These are phyloP conservation scores for Podochytrium sp. DNA, from an alignment of 192 early-diverging fungal species.

Conservation along the genomic window DNA sequence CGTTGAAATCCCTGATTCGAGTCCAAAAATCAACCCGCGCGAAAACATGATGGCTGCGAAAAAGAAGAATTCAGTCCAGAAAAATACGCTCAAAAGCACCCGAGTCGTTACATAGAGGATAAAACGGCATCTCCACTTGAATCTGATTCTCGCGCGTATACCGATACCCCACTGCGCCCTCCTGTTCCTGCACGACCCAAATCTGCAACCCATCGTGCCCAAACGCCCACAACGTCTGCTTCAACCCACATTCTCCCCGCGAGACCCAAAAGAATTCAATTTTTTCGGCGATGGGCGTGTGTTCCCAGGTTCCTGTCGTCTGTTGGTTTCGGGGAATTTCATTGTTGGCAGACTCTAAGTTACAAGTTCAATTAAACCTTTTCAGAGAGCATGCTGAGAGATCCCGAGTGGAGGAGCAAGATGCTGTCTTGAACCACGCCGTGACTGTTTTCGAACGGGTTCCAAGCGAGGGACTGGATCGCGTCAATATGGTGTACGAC, in stretches of 20 bases:
- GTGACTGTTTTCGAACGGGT: conserved; percentile 4
- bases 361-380: no score
- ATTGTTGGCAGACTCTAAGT: no score
- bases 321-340: not conserved
- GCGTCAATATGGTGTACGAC: conserved; percentile 51
- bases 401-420: conserved; percentile 68
- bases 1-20: conserved; percentile 68
- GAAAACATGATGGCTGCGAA: conserved; percentile 68
- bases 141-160: not conserved
- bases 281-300: conserved; percentile 57
- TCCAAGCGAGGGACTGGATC: conserved; percentile 58
- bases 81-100: not conserved
- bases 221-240: conserved; percentile 73
- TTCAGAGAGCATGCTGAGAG: conserved; percentile 58
- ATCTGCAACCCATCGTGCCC: conserved; percentile 70
- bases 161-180: not conserved
- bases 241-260: conserved; percentile 44
- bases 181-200: not conserved
- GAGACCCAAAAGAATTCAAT: conserved; percentile 81
- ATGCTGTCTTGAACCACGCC: conserved; percentile 51
- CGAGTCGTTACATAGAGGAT: conserved; percentile 75
- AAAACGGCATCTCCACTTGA: conserved; percentile 47
- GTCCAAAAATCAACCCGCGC: conserved; percentile 74
- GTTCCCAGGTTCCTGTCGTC: conserved; percentile 54
- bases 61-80: conserved; percentile 2